These are phyloP conservation scores for Penicillium goetzii DNA, from an alignment of 495 filamentous ascomycete species.

Conservation along the genomic window DNA sequence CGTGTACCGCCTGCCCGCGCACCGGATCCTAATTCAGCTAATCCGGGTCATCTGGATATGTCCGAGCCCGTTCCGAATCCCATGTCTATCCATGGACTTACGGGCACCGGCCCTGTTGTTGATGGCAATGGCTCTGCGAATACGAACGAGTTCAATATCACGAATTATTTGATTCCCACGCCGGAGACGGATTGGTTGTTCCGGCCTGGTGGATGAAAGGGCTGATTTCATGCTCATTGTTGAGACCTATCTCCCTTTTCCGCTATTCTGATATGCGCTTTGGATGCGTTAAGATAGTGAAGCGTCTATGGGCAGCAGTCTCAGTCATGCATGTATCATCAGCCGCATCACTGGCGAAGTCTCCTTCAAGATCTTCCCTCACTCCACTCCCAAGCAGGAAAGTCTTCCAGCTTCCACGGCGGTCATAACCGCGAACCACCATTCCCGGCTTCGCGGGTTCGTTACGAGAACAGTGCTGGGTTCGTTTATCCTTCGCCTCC, in stretches of 20 bases:
- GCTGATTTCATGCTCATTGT: neutral
- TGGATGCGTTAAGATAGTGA: neutral
- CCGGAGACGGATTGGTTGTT: conserved; percentile 55
- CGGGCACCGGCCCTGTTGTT: conserved; percentile 30
- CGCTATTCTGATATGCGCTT: neutral
- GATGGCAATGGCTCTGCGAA: conserved; percentile 31
- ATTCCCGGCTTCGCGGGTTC: neutral
- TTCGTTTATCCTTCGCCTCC: neutral
- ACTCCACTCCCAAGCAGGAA: neutral
- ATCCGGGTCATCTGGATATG: conserved; percentile 33
- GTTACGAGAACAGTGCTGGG: neutral
- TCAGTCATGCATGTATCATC: neutral
- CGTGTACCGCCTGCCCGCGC: conserved; percentile 57
- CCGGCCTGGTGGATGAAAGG: conserved; percentile 36
- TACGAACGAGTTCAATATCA: conserved; percentile 53
- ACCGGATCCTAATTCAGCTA: conserved; percentile 26
- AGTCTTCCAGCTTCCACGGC: neutral
- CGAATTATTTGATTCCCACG: conserved; percentile 52
- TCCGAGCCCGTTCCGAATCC: conserved; percentile 40
- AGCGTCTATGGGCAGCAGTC: neutral
- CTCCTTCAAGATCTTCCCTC: neutral
- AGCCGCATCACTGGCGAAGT: neutral
- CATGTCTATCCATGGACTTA: conserved; percentile 50
- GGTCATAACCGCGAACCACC: too few relatives aligned
- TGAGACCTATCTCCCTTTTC: neutral